phyloP scores from a whole-genome alignment of 1,284 basidiomycete species.

The Ceratobasidium sp. region DNA sequence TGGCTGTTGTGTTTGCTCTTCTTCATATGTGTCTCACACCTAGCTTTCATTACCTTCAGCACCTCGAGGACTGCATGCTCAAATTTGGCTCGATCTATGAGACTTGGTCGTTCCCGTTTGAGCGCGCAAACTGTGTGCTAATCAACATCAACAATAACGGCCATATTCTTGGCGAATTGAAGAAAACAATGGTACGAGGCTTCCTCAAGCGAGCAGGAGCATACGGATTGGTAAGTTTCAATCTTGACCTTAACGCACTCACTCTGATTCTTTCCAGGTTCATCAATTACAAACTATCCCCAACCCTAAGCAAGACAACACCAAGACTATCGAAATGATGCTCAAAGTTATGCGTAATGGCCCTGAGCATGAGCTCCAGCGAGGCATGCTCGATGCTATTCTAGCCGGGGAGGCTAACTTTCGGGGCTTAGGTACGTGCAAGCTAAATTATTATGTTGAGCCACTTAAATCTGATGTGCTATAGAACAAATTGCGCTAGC shows the following conservation, averaged over 20 bases:
- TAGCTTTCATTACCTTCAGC: constrained; percentile 15
- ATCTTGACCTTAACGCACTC: not conserved
- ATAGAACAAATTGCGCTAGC: not conserved
- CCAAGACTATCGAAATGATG: not conserved
- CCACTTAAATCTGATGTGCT: not conserved
- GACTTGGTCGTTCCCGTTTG: not conserved
- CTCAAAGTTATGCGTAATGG: not conserved
- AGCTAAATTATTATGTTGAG: not conserved
- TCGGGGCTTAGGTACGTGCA: not conserved
- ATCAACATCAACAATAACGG: constrained; percentile 23
- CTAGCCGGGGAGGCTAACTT: constrained; percentile 13
- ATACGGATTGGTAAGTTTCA: constrained; percentile 3
- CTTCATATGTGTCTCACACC: not conserved
- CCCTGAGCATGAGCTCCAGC: constrained; percentile 17
- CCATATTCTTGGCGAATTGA: constrained; percentile 4
- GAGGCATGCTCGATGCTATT: constrained; percentile 16
- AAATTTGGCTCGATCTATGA: not conserved
- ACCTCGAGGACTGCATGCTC: not conserved
- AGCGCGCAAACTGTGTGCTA: constrained; percentile 7
- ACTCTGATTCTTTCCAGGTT: not conserved
- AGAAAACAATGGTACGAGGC: constrained; percentile 32
- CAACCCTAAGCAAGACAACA: not conserved
- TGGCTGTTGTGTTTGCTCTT: not conserved
- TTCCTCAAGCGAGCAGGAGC: not conserved
- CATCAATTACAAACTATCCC: not conserved